Conservation (phyloP, 805 yeast genomes). For the Candida vaughaniae region DNA sequence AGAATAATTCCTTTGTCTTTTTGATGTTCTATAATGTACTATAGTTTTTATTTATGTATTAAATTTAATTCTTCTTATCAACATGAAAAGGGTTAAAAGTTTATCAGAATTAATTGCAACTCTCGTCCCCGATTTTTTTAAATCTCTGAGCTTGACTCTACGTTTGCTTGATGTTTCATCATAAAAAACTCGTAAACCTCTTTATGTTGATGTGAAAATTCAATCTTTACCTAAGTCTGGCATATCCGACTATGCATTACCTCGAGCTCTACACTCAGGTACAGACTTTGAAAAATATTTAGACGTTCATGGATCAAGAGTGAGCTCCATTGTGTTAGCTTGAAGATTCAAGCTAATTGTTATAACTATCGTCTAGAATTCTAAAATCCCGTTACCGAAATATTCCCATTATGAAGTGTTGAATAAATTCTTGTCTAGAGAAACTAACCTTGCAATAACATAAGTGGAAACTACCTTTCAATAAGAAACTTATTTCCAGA, state of each 20-base stretch:
- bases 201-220: slow-evolving; percentile 21
- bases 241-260: slow-evolving; percentile 63
- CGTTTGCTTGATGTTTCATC: slow-evolving; percentile 80
- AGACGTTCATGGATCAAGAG: slow-evolving; percentile 67
- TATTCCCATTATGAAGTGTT: slow-evolving; percentile 4
- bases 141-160: slow-evolving; percentile 90
- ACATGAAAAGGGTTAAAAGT: slow-evolving; percentile 16
- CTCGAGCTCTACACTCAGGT: slow-evolving; percentile 17
- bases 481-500: too few relatives aligned
- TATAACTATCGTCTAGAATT: slow-evolving; percentile 70
- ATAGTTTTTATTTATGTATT: background rate
- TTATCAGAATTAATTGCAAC: slow-evolving; percentile 51
- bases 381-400: slow-evolving; percentile 65
- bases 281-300: slow-evolving; percentile 25
- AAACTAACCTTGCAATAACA: too few relatives aligned
- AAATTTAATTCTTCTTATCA: background rate
- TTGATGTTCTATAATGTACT: slow-evolving; percentile 4
- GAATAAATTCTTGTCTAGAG: too few relatives aligned
- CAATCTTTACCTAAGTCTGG: too few relatives aligned
- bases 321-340: slow-evolving; percentile 84
- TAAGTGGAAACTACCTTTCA: slow-evolving; percentile 1
- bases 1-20: slow-evolving; percentile 7
- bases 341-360: slow-evolving; percentile 50
- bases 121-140: slow-evolving; percentile 59
- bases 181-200: slow-evolving; percentile 29